Base-by-base conservation (phyloP, 2,329 filamentous ascomycete genomes). In the Magnaporthiopsis rhizophila region DNA sequence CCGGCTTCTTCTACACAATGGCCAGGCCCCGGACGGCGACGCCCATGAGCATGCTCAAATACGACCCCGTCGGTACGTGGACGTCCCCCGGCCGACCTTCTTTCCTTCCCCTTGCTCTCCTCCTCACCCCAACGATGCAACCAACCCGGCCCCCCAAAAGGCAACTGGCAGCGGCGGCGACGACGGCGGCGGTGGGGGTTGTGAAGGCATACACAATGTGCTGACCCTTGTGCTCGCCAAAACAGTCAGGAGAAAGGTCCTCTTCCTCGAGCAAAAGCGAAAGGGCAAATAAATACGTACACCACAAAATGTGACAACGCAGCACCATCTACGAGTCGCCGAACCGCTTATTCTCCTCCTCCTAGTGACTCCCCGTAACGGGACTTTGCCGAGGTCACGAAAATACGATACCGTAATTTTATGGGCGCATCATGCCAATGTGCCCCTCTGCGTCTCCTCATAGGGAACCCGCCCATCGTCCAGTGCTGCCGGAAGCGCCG, bases 21-120 rank as follows among this genome's bases (percentile, higher is more conserved):
- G 84, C 89, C 70, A 88, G 96, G 65, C 93, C 92, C 15, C 89
- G 95, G 70, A 84, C 86, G 36, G 84, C 92, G 67, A 83, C 89
- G 59, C 93, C 96, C 65, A 85, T 99, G 79, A 96, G 92, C 80
- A 95, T 99, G 92, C 81, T 99, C 71, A 99, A 99, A 82, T 99
- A 99, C 79, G 95, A 99, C 75, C 95, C 95, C 58, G 93, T 99
- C 69, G 89, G 91, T 96, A 86, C 69, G 26, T 26, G 84, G 24
- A 36, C 12, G 3, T 8, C 60, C 12, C 18, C 24, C 30, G 3
- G 30, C 30, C 57, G 24, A 30, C 30, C 30, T 30, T 30, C 30
- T 30, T 30, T 30, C 9, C 18, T 24, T 13, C 7, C 57, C 57
- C 4, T 24, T 38, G 11, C n/a, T n/a, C 15, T 30, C 21, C 57